Conservation (phyloP, 768 basidiomycete genomes). For the Lyophyllum shimeji region DNA sequence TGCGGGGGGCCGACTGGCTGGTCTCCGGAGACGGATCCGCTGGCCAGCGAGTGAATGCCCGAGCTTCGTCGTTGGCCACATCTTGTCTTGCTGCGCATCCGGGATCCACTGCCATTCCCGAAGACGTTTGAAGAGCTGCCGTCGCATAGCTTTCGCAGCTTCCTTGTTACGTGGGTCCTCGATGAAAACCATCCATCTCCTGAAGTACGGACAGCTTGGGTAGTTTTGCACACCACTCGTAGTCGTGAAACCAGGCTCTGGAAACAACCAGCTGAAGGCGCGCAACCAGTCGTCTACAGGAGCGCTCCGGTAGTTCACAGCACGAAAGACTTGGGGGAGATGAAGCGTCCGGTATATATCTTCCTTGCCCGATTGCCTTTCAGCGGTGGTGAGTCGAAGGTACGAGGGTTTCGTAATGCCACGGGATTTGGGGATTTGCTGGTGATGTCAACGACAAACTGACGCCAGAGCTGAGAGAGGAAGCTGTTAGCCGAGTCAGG, state of each 20-base stretch:
- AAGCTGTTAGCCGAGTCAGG: not conserved
- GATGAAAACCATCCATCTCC: not conserved
- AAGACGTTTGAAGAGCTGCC: not conserved
- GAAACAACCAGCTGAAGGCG: constrained; percentile 4
- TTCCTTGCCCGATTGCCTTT: not conserved
- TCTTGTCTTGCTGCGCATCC: not conserved
- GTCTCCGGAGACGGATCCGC: too few relatives aligned
- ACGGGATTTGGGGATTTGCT: constrained; percentile 5
- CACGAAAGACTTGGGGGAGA: not conserved
- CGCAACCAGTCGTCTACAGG: not conserved
- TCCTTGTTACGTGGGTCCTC: not conserved
- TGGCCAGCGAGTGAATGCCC: too few relatives aligned
- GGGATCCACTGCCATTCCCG: not conserved
- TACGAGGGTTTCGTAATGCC: constrained; percentile 4
- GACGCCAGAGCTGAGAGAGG: not conserved
- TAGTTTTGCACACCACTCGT: not conserved
- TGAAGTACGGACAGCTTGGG: not conserved
- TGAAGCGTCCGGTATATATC: not conserved
- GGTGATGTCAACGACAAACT: not conserved
- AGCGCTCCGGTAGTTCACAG: not conserved
- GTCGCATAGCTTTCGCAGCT: not conserved
- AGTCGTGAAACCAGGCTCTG: not conserved
- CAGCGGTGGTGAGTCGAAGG: not conserved
- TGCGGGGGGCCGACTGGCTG: too few relatives aligned
- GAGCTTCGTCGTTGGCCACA: not conserved